These are phyloP conservation scores for Arabis hirsuta DNA, from an alignment of 345 rosid genomes.

Conservation along the genomic window DNA sequence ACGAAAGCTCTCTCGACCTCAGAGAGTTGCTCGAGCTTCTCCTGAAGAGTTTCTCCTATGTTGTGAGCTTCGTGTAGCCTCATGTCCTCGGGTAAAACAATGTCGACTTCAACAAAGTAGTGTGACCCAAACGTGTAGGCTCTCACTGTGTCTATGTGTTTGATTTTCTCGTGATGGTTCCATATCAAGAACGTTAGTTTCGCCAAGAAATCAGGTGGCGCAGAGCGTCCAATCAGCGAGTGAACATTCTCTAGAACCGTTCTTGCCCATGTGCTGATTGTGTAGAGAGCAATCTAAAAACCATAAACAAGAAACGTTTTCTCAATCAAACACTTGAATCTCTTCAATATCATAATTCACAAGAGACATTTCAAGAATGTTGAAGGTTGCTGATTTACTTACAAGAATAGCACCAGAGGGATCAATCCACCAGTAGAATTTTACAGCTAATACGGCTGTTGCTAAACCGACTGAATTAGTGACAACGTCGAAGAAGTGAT, in stretches of 20 bases:
- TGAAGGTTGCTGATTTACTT: conserved; percentile 34
- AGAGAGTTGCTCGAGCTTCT: conserved; percentile 82
- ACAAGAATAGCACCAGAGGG: conserved; percentile 62
- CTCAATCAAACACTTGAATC: conserved; percentile 7
- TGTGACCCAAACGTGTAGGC: conserved; percentile 82
- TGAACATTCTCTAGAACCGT: conserved; percentile 75
- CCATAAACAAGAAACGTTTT: neutral
- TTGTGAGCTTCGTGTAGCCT: conserved; percentile 68
- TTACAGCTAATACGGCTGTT: conserved; percentile 58
- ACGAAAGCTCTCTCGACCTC: conserved; percentile 87
- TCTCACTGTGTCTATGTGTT: conserved; percentile 79
- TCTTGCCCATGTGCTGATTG: conserved; percentile 74
- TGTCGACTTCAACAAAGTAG: conserved; percentile 87
- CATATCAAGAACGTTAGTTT: conserved; percentile 78
- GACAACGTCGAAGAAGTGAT: conserved; percentile 61
- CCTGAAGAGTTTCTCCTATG: conserved; percentile 83
- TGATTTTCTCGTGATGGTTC: conserved; percentile 80
- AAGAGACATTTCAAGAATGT: neutral
- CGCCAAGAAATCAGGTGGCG: conserved; percentile 80
- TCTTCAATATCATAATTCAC: neutral
- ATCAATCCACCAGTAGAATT: conserved; percentile 62
- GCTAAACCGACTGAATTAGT: conserved; percentile 63
- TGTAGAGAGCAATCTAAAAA: conserved; percentile 79
- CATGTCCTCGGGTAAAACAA: conserved; percentile 78
- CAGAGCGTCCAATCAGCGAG: conserved; percentile 70